phyloP scores from a whole-genome alignment of 345 rosid species.

The Linum tenue region DNA sequence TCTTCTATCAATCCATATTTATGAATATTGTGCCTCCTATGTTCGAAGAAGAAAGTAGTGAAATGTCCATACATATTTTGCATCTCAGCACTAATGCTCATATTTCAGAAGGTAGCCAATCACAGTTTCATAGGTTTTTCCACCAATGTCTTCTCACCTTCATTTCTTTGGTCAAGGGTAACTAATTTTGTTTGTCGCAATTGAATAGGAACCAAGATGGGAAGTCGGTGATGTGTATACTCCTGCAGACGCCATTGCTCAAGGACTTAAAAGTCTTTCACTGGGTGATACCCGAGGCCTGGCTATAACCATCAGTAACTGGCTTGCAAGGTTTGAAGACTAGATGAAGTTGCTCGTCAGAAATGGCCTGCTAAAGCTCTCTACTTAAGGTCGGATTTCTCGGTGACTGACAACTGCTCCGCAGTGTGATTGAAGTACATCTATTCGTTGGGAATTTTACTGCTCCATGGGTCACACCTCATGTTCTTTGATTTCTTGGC shows the following conservation, averaged over 20 bases:
- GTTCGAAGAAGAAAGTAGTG: background rate
- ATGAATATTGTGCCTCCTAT: background rate
- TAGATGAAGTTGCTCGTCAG: constrained; percentile 9
- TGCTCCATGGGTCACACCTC: background rate
- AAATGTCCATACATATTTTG: background rate
- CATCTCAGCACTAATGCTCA: background rate
- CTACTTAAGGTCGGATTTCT: background rate
- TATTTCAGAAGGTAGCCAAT: background rate
- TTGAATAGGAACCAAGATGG: constrained; percentile 78
- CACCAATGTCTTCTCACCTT: background rate
- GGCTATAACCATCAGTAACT: constrained; percentile 52
- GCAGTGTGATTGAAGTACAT: background rate
- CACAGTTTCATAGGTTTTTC: background rate
- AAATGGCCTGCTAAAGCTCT: background rate
- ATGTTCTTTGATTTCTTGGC: background rate
- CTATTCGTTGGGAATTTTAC: no score
- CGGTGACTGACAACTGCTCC: background rate
- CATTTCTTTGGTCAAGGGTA: background rate
- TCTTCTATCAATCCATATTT: background rate
- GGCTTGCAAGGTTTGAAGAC: constrained; percentile 62
- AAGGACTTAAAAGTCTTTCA: constrained; percentile 65
- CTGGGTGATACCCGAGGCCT: constrained; percentile 63
- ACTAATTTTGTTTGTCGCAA: background rate
- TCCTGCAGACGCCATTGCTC: constrained; percentile 88
- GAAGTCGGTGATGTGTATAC: constrained; percentile 64